Base-by-base conservation (phyloP, 768 basidiomycete species). In the Russula olivacea region DNA sequence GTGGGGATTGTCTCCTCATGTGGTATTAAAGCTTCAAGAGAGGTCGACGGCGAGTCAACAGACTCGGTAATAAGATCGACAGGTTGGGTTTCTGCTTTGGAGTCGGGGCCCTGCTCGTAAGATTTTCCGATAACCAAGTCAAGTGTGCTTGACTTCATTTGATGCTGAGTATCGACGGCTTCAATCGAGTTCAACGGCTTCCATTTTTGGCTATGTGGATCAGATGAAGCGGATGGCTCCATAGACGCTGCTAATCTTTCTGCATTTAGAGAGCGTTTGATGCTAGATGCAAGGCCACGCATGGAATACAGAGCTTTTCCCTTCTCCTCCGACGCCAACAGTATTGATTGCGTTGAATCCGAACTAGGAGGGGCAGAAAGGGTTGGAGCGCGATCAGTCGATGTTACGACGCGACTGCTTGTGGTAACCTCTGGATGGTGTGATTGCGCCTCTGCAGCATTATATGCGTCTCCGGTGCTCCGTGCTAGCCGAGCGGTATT, bases 241-340 rank as follows among this genome's bases (percentile, higher is more conserved):
- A 3, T 32, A 17, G 54, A 55, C 3, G 63, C 54, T 19, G 58
- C 63, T 49, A 64, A 43, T 38, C 40, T 47, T 48, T 64, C 63
- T 21, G 63, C 63, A 47, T 56, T 64, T 41, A 64, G 19, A 56
- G 63, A 60, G 28, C 63, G 58, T 19, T 64, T 60, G 4, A 64
- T 60, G 54, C 63, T 64, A 36, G 63, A 58, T 10, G 63, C 63
- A 51, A 64, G 63, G 23, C 63, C 63, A 28, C 41, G 58, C 40
- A 64, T 49, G 11, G 58, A 55, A 32, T 64, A 64, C 32, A 51
- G 23, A 48, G 48, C 23, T 15, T 58, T 23, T 28, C 58, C 50
- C 49, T 55, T 60, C 17, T 60, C 47, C 40, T 59, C 59, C 23
- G 58, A 40, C n/a, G 36, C 40, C 15, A 64, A 50, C 53, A 64